Base-by-base conservation (phyloP, 192 early-diverging fungal species). In the Phlyctochytrium arcticum region DNA sequence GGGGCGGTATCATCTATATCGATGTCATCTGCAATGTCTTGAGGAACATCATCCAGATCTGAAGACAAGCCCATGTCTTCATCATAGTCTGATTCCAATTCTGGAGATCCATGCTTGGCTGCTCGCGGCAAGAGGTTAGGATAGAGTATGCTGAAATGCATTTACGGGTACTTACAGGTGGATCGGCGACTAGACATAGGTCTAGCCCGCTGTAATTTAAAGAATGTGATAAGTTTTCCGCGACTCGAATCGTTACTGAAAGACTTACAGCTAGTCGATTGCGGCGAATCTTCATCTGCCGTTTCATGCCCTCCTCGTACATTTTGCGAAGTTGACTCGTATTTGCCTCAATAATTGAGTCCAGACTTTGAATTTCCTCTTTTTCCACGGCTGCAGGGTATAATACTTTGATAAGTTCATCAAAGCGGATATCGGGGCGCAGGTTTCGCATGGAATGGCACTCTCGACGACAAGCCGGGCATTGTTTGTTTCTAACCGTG, bases 371-470 rank as follows among this genome's bases (percentile, higher is more conserved):
- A n/a, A 36, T 36, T 17, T 57, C 48, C 33, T 54, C 49, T 27
- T 10, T 46, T 36, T 54, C 62, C 5, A 19, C 32, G 15, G 29
- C 23, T 8, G 29, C 31, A 1, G 46, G 44, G 35, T 49, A 54
- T 6, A 67, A 27, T 27, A 53, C 19, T 23, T 27, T 39, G n/a
- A 67, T 67, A 4, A 67, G n/a, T 24, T 58, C 56, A 27, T 67
- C 65, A 27, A 67, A 67, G 4, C 65, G 65, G 27, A n/a, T 6
- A 67, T 67, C 65, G 9, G 39, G 65, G 10, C 65, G 55, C 34
- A 67, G 44, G 23, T 58, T 51, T 17, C 65, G 65, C 65, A 59
- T 67, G n/a, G 65, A 57, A 36, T 30, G n/a, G 49, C 65, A 67
- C 17, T 59, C 34, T 23, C 35, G 9, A 5, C 65, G 65, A 36